These are phyloP conservation scores for Crithidia expoeki DNA, from an alignment of 208 protist genomes.

Conservation along the genomic window DNA sequence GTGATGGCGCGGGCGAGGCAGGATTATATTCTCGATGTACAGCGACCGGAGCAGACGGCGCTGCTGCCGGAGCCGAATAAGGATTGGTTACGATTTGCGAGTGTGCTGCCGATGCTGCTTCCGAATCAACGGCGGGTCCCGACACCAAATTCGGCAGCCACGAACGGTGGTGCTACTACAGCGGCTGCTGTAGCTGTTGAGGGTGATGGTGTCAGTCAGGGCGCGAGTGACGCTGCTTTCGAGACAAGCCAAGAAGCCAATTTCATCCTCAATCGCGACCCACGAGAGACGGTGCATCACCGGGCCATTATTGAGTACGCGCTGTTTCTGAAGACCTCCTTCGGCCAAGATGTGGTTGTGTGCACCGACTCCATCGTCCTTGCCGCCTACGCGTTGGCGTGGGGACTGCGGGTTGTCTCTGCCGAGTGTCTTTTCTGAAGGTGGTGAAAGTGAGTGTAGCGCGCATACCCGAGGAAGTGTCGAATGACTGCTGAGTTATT, in stretches of 20 bases:
- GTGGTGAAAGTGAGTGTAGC: too few relatives aligned
- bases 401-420: constrained; percentile 61
- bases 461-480: too few relatives aligned
- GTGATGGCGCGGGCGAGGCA: constrained; percentile 63
- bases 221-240: not conserved
- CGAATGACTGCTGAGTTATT: too few relatives aligned
- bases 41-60: constrained; percentile 51
- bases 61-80: constrained; percentile 38
- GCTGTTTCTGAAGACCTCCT: constrained; percentile 38
- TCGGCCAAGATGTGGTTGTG: constrained; percentile 41
- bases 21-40: constrained; percentile 69
- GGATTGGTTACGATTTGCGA: constrained; percentile 45
- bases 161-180: not conserved
- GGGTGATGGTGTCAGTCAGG: not conserved
- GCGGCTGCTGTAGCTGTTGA: not conserved
- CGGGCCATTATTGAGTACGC: constrained; percentile 54
- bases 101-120: constrained; percentile 37
- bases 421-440: constrained; percentile 28
- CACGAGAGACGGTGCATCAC: constrained; percentile 50
- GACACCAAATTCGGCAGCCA: not conserved
- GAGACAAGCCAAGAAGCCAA: constrained; percentile 22
- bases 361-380: constrained; percentile 76
- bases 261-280: constrained; percentile 54
- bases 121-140: not conserved
- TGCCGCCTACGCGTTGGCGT: constrained; percentile 69